Evolutionary conservation across 495 filamentous ascomycete genomes (phyloP), one percentile per base, ranked within the genome.

Genomic region (Podospora australis): DNA sequence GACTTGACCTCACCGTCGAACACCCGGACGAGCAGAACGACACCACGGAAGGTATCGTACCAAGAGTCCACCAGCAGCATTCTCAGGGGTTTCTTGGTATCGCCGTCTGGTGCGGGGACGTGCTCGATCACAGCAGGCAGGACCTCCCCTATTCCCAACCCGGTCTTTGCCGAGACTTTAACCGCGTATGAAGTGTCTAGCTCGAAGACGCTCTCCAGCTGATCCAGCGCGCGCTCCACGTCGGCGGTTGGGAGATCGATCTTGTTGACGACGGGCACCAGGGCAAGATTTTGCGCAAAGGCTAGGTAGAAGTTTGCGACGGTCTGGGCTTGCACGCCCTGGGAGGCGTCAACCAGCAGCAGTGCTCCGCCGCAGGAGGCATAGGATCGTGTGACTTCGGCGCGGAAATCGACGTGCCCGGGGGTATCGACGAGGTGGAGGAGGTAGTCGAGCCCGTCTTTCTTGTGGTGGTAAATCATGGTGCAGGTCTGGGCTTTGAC

Each of bases 401-500:
- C 90, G 39, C 92, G 80, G 66, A 98, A 98, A 67, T 98, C 92
- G 34, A 98, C 92, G 72, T 98, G 92, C 7, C 92, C 92, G 9
- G 92, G 92, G 0, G 92, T 98, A 68, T 98, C 92, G 41, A 98
- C 90, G 34, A 98, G 74, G 68, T 98, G 92, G 10, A 98, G 71
- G 21, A 98, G 73, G 67, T 97, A 96, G 61, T 98, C 92, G 46
- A 84, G 74, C 2, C 85, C 88, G 17, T 87, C 72, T 35, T 50
- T 20, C 3, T 49, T 32, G 63, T 90, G 71, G 28, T 87, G 87
- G 67, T 96, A 96, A 34, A 98, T 77, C 92, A 98, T 98, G 28
- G 81, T 90, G 70, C 94, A 97, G 45, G 92, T 97, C 71, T 98
- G 94, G 36, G 92, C 92, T 71, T 98, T 98, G 64, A 98, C 92